Base-by-base conservation (phyloP, 768 basidiomycete species). In the Ramaria sp. region DNA sequence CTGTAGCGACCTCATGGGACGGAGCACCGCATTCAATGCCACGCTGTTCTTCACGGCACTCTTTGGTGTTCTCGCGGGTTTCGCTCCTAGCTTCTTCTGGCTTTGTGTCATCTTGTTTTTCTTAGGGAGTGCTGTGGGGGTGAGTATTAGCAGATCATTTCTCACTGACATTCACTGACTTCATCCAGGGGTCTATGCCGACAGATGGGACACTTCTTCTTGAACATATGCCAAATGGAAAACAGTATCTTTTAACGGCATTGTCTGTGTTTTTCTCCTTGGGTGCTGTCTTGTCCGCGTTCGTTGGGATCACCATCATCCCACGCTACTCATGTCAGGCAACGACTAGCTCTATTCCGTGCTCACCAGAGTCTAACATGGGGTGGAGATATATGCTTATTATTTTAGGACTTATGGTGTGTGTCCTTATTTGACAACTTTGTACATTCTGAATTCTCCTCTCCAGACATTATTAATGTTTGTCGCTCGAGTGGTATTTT, bases 241-340 rank as follows among this genome's bases (percentile, higher is more conserved):
- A 93, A 59, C 83, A 92, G 62, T 92, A 95, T 65, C 78, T 98
- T 28, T 83, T 97, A 51, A 95, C 91, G 0, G 86, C 85, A 0
- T 77, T 96, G 22, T 92, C 91, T 3, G 79, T 93, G n/a, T 98
- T 97, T 73, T 97, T 97, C 73, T 93, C 91, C 5, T 69, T 96
- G 37, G 95, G 95, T 44, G 83, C 94, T 0, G 89, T 98, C 41
- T 66, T 96, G 4, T 73, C 91, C 1, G 90, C 93, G 0, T 64
- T 91, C 9, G 79, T 94, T 34, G 90, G 82, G 36, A 77, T 94
- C 32, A 41, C 85, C 47, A 75, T 93, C 50, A 78, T 99, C 34
- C 96, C 96, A 1, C 70, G 74, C 15, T 75, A 78, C 60, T 88
- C 88, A 0, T 90, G 88, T 61, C 70, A 72, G n/a, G 63, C 66